These are phyloP conservation scores for Mycothermus thermophilus DNA, from an alignment of 495 filamentous ascomycete species.

Conservation along the genomic window DNA sequence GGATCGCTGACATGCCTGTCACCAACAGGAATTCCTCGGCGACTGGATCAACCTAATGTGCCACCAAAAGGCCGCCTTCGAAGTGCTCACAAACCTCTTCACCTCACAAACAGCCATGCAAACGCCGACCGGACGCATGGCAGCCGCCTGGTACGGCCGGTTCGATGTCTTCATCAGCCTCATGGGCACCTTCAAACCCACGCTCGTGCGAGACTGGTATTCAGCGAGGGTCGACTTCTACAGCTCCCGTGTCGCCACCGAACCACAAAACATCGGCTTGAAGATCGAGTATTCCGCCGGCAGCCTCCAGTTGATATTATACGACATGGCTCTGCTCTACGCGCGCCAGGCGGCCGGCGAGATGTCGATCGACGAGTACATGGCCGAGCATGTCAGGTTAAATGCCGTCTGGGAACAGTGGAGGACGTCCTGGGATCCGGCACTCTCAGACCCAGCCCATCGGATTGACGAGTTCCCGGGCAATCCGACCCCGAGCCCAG, in stretches of 20 bases:
- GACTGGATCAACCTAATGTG: slow-evolving; percentile 88
- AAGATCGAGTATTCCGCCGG: slow-evolving; percentile 53
- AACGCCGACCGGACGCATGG: slow-evolving; percentile 50
- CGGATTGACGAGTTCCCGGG: slow-evolving; percentile 46
- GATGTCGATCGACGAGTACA: slow-evolving; percentile 52
- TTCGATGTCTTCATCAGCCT: slow-evolving; percentile 79
- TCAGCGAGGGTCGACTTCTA: slow-evolving; percentile 49
- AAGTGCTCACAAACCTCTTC: slow-evolving; percentile 63
- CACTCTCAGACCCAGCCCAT: slow-evolving; percentile 42
- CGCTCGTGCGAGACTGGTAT: slow-evolving; percentile 73
- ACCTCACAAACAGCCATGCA: slow-evolving; percentile 65
- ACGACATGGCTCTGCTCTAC: slow-evolving; percentile 69
- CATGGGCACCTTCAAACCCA: slow-evolving; percentile 62
- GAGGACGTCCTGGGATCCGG: slow-evolving; percentile 42
- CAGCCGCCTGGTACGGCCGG: slow-evolving; percentile 76
- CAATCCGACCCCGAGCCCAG: slow-evolving; percentile 33
- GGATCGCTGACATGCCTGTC: slow-evolving; percentile 2
- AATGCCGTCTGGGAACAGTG: slow-evolving; percentile 39
- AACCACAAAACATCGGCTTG: slow-evolving; percentile 49
- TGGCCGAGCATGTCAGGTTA: slow-evolving; percentile 44
- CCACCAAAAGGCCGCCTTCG: slow-evolving; percentile 80
- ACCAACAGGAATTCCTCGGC: slow-evolving; percentile 70
- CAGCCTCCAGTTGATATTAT: slow-evolving; percentile 56
- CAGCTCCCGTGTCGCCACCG: slow-evolving; percentile 37
- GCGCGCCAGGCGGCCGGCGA: slow-evolving; percentile 50